These are phyloP conservation scores for Colletotrichum sansevieriae DNA, from an alignment of 2,329 filamentous ascomycete species.

Conservation along the genomic window DNA sequence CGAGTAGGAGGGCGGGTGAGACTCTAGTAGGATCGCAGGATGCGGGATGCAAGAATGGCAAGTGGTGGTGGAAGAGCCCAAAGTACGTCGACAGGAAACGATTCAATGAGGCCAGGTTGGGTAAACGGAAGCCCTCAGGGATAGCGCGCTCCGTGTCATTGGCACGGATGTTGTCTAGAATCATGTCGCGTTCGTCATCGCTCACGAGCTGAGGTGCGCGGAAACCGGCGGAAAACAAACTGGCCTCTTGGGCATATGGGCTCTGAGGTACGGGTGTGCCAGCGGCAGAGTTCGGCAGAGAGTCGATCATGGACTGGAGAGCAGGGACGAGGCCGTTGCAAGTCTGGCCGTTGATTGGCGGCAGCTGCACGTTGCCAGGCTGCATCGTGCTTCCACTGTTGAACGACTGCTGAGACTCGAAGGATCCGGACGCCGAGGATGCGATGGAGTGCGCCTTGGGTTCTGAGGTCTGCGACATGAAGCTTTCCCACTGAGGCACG, in stretches of 20 bases:
- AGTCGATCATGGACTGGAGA: slow-evolving; percentile 79
- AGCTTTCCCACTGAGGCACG: slow-evolving; percentile 89
- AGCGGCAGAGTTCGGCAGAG: slow-evolving; percentile 75
- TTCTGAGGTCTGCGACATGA: slow-evolving; percentile 79
- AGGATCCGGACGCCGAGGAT: slow-evolving; percentile 73
- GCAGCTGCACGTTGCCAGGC: slow-evolving; percentile 70
- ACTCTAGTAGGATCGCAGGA: slow-evolving; percentile 87
- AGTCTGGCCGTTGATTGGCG: slow-evolving; percentile 75
- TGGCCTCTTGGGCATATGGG: slow-evolving; percentile 74
- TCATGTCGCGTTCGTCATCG: slow-evolving; percentile 87
- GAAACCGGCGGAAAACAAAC: slow-evolving; percentile 66
- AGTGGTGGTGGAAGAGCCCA: slow-evolving; percentile 94
- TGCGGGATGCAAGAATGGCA: slow-evolving; percentile 93
- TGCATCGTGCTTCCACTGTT: slow-evolving; percentile 68
- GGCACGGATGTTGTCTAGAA: slow-evolving; percentile 87
- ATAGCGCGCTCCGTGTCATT: slow-evolving; percentile 86
- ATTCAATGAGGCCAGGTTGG: slow-evolving; percentile 84
- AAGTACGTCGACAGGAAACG: slow-evolving; percentile 97
- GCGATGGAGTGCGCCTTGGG: slow-evolving; percentile 81
- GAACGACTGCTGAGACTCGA: slow-evolving; percentile 76
- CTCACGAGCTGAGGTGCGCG: slow-evolving; percentile 83
- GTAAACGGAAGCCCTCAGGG: slow-evolving; percentile 90
- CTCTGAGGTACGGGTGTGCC: slow-evolving; percentile 81
- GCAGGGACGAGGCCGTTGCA: slow-evolving; percentile 72
- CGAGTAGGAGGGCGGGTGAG: slow-evolving; percentile 86